Conservation (phyloP, 371 early-diverging fungal species). For the Umbelopsis sp. region DNA sequence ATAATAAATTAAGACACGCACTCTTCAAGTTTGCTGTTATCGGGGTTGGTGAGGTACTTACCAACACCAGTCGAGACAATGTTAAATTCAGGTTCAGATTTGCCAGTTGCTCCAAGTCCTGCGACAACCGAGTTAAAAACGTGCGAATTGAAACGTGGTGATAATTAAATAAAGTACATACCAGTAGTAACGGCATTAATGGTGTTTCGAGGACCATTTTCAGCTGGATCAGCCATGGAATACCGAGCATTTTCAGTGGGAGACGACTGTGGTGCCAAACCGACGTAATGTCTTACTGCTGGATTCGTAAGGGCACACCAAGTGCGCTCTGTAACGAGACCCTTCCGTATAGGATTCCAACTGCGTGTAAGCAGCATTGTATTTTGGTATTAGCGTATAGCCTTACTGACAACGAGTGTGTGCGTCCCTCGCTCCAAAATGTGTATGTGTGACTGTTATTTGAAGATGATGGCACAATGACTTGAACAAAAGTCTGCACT, state of each 20-base stretch:
- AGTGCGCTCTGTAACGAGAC: background rate
- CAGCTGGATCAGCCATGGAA: background rate
- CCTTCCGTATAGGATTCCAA: background rate
- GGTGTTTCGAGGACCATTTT: background rate
- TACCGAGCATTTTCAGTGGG: background rate
- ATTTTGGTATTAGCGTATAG: too few relatives aligned
- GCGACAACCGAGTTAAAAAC: background rate
- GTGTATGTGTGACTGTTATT: background rate
- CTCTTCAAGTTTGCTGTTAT: background rate
- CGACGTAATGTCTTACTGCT: conserved; percentile 4
- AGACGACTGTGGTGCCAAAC: conserved; percentile 12
- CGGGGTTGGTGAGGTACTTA: conserved; percentile 22
- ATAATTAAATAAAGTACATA: background rate
- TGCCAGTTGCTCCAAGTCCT: conserved; percentile 48
- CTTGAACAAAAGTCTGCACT: background rate
- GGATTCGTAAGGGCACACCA: background rate
- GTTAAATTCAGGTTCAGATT: conserved; percentile 63
- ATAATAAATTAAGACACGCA: too few relatives aligned
- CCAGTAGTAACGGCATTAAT: conserved; percentile 1
- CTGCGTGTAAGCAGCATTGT: conserved; percentile 5
- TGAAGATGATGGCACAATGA: background rate
- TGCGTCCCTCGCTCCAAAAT: too few relatives aligned
- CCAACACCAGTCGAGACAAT: conserved; percentile 62
- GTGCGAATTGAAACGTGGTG: background rate
- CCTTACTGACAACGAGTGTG: too few relatives aligned